Conservation (phyloP, 495 filamentous ascomycete genomes). For the Letharia columbiana region DNA sequence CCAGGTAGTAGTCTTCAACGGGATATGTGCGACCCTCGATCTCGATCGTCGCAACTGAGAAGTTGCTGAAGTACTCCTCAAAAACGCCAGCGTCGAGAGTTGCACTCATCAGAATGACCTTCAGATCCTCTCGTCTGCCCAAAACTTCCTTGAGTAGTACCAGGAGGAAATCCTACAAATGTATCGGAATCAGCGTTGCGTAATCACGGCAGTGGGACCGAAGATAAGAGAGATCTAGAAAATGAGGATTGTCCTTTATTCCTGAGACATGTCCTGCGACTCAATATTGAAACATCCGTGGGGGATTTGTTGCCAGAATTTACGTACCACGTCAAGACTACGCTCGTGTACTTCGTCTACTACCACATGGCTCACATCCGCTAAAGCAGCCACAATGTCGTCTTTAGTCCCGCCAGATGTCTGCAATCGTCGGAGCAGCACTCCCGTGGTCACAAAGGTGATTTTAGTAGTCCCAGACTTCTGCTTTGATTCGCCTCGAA, state of each 20-base stretch:
- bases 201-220: background rate
- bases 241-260: background rate
- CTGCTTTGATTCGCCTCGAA: slow-evolving; percentile 78
- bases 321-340: slow-evolving; percentile 63
- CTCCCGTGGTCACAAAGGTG: slow-evolving; percentile 94
- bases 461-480: slow-evolving; percentile 67
- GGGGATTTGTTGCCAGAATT: background rate
- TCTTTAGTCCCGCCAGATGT: slow-evolving; percentile 69
- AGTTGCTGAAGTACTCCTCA: slow-evolving; percentile 66
- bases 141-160: slow-evolving; percentile 83
- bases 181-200: background rate
- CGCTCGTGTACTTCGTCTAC: slow-evolving; percentile 97
- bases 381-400: slow-evolving; percentile 69
- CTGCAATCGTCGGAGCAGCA: slow-evolving; percentile 82
- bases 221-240: background rate
- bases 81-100: slow-evolving; percentile 89
- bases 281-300: background rate
- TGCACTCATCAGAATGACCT: slow-evolving; percentile 95
- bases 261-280: background rate
- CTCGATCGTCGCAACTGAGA: slow-evolving; percentile 63
- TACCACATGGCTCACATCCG: slow-evolving; percentile 88
- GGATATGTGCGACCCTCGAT: slow-evolving; percentile 87
- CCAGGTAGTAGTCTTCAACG: slow-evolving; percentile 81
- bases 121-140: slow-evolving; percentile 66
- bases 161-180: slow-evolving; percentile 63